These are phyloP conservation scores for Tubosaeta sp. DNA, from an alignment of 768 basidiomycete species.

Conservation along the genomic window DNA sequence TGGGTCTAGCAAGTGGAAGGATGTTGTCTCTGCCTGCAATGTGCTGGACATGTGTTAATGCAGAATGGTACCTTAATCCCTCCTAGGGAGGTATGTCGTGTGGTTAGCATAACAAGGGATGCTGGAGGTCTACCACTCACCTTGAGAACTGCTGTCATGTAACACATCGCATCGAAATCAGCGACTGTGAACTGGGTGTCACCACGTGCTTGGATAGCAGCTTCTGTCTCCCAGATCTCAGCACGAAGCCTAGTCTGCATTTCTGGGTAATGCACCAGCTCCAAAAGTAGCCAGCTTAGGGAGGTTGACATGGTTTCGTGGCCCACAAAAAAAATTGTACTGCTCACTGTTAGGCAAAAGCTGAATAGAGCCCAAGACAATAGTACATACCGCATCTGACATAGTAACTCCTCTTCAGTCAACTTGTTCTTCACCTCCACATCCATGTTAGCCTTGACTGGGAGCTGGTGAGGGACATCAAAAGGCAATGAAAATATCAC, in stretches of 20 bases:
- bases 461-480: neutral
- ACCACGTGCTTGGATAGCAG: neutral
- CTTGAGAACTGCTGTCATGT: constrained; percentile 32
- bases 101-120: neutral
- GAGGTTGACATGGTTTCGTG: constrained; percentile 49
- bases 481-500: neutral
- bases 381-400: constrained; percentile 15
- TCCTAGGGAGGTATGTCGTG: too few species aligned
- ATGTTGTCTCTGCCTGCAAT: neutral
- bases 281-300: constrained; percentile 34
- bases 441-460: constrained; percentile 30
- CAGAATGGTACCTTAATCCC: neutral
- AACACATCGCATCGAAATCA: constrained; percentile 53
- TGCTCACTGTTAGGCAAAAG: constrained; percentile 8
- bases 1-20: neutral
- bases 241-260: constrained; percentile 57
- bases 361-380: neutral
- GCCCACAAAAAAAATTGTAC: constrained; percentile 48
- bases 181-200: constrained; percentile 9
- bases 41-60: neutral
- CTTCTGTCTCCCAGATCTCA: constrained; percentile 8
- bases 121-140: neutral
- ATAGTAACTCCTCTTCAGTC: constrained; percentile 6
- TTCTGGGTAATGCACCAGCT: constrained; percentile 54
- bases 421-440: constrained; percentile 21